phyloP scores from a whole-genome alignment of 441 rosid genomes.

The Francoa sonchifolia region DNA sequence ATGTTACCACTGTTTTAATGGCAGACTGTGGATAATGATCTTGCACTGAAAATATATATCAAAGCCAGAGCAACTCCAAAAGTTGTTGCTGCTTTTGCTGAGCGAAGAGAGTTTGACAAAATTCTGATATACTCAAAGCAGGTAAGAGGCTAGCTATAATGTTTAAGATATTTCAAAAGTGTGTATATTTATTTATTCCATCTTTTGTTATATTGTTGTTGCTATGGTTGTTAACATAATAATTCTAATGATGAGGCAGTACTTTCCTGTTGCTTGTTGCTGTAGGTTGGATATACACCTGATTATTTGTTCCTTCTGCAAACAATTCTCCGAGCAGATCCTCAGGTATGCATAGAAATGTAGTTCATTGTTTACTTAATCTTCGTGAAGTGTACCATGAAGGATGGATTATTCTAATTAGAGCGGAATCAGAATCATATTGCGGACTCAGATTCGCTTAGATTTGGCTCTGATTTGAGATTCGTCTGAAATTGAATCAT shows the following conservation, averaged over 20 bases:
- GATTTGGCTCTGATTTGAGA: too few species aligned
- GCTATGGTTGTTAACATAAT: not conserved
- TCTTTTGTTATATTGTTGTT: too few species aligned
- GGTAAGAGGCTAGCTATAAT: too few species aligned
- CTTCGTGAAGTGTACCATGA: too few species aligned
- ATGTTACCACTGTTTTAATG: slow-evolving; percentile 12
- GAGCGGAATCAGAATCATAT: too few species aligned
- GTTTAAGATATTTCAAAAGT: too few species aligned
- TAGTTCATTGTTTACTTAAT: too few species aligned
- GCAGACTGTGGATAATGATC: slow-evolving; percentile 99
- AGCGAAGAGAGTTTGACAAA: slow-evolving; percentile 98
- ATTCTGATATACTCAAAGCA: slow-evolving; percentile 96
- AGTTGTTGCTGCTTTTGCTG: slow-evolving; percentile 99
- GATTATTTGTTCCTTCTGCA: slow-evolving; percentile 98
- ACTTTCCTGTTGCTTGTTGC: slow-evolving; percentile 12
- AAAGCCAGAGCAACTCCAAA: slow-evolving; percentile 99
- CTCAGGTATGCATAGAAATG: slow-evolving; percentile 59
- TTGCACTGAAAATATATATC: slow-evolving; percentile 88
- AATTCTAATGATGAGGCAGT: too few species aligned
- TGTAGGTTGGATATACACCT: slow-evolving; percentile 98
- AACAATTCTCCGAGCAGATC: slow-evolving; percentile 95
- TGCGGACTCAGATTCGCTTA: too few species aligned
- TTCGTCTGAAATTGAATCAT: too few species aligned
- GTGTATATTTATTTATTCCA: too few species aligned
- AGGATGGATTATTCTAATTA: too few species aligned